These are phyloP conservation scores for Monosporascus cannonballus DNA, from an alignment of 2,329 filamentous ascomycete genomes.

Conservation along the genomic window DNA sequence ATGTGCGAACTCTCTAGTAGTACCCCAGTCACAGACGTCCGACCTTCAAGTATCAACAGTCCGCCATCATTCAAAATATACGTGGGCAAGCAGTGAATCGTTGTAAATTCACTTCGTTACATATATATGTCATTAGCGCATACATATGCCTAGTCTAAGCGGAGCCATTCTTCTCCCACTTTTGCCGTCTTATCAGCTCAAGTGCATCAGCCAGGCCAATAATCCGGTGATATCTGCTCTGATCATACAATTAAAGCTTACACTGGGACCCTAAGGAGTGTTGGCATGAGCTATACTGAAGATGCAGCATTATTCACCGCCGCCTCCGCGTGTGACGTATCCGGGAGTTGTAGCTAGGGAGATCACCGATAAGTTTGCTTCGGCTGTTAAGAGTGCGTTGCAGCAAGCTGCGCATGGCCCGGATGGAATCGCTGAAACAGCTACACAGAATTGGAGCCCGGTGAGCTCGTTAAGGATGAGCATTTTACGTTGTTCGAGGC, in stretches of 20 bases:
- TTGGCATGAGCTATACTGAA: not conserved
- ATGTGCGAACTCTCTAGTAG: too few relatives aligned
- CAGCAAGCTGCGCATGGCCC: not conserved
- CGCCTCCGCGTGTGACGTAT: not conserved
- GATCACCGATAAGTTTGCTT: not conserved
- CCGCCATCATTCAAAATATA: too few relatives aligned
- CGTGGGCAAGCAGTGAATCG: too few relatives aligned
- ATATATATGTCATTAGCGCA: too few relatives aligned
- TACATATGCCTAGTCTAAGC: too few relatives aligned
- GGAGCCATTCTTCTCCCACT: too few relatives aligned
- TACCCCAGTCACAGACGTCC: too few relatives aligned
- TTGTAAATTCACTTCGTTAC: too few relatives aligned
- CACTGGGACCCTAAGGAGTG: not conserved
- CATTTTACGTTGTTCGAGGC: constrained; percentile 92
- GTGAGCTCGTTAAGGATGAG: constrained; percentile 88
- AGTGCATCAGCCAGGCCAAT: not conserved
- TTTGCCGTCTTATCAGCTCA: not conserved
- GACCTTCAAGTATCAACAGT: too few relatives aligned
- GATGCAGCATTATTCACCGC: not conserved
- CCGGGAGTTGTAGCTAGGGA: not conserved
- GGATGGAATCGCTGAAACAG: constrained; percentile 16
- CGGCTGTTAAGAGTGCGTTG: not conserved
- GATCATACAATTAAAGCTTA: too few relatives aligned
- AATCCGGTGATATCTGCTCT: too few relatives aligned
- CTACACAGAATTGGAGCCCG: constrained; percentile 61